A percentile compares a stretch with the other conserved stretches of the same genome.
These are phyloP conservation scores for Amanita subjunquillea DNA, from an alignment of 768 basidiomycete species.

Conservation along the genomic window DNA sequence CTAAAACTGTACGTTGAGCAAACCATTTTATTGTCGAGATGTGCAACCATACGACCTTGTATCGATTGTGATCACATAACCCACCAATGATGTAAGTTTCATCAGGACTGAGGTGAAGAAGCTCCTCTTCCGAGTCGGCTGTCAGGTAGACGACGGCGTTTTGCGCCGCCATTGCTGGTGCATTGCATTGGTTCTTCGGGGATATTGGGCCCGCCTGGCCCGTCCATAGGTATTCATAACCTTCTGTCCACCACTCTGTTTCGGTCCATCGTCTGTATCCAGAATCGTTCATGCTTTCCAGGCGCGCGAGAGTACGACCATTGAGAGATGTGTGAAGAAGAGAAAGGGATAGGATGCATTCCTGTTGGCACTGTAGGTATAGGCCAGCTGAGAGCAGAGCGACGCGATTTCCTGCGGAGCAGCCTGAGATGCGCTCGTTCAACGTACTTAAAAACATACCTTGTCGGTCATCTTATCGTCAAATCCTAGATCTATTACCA, in stretches of 20 bases:
- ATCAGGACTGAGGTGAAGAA: conserved; percentile 70
- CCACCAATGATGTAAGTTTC: conserved; percentile 95
- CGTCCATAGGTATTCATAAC: conserved; percentile 63
- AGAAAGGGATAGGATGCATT: conserved; percentile 58
- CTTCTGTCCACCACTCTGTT: conserved; percentile 76
- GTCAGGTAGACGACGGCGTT: conserved; percentile 81
- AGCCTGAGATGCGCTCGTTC: no score
- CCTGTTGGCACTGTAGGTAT: conserved; percentile 84
- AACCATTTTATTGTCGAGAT: conserved; percentile 1
- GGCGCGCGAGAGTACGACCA: conserved; percentile 53
- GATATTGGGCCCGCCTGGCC: neutral
- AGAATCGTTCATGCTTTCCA: conserved; percentile 56
- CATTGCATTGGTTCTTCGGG: neutral
- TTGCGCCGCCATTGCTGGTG: conserved; percentile 17
- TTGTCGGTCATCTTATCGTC: conserved; percentile 91
- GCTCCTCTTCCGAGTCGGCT: conserved; percentile 83
- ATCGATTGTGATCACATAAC: conserved; percentile 91
- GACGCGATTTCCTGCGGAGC: conserved; percentile 74
- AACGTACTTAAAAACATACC: conserved; percentile 32
- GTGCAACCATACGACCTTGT: conserved; percentile 49
- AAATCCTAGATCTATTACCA: conserved; percentile 85
- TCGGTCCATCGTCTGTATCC: conserved; percentile 72
- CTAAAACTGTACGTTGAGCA: conserved; percentile 27
- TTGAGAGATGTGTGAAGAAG: conserved; percentile 76
- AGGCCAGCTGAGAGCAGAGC: conserved; percentile 83